These are phyloP conservation scores for Acacia concinna DNA, from an alignment of 331 rosid genomes.

Conservation along the genomic window DNA sequence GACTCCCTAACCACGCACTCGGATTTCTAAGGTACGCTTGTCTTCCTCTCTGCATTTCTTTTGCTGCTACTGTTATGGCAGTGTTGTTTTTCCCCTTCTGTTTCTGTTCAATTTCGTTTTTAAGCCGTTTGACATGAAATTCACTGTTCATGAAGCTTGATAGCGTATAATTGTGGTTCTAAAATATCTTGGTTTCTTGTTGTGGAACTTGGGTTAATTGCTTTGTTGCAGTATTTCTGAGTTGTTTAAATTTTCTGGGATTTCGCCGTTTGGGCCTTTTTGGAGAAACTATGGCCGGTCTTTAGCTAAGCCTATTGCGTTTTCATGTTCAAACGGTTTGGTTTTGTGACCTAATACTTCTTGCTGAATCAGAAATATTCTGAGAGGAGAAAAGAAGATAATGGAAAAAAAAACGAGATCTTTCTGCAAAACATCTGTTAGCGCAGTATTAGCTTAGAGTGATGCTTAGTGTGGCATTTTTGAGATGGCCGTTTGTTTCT, in stretches of 20 bases:
- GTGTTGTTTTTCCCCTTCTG: neutral
- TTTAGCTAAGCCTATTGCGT: neutral
- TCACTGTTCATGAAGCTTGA: neutral
- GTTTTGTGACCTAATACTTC: neutral
- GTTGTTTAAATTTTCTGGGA: neutral
- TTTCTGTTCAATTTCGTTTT: neutral
- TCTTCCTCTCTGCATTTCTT: neutral
- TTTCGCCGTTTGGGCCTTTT: neutral
- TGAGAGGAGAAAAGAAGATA: neutral
- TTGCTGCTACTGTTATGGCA: neutral
- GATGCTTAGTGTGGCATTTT: neutral
- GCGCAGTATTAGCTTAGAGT: neutral
- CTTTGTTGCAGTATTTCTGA: neutral
- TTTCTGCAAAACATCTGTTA: neutral
- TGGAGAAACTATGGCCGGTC: neutral
- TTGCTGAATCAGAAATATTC: neutral
- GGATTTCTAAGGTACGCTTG: neutral
- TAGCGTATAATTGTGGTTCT: neutral
- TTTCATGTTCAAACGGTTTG: neutral
- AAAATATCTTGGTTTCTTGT: too few species aligned
- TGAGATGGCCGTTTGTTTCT: slow-evolving; percentile 12
- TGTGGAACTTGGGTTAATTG: neutral
- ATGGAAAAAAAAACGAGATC: neutral
- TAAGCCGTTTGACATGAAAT: neutral
- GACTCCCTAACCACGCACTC: neutral